Evolutionary conservation across 495 filamentous ascomycete genomes (phyloP).

Genomic region (Tuber microsphaerosporum): DNA sequence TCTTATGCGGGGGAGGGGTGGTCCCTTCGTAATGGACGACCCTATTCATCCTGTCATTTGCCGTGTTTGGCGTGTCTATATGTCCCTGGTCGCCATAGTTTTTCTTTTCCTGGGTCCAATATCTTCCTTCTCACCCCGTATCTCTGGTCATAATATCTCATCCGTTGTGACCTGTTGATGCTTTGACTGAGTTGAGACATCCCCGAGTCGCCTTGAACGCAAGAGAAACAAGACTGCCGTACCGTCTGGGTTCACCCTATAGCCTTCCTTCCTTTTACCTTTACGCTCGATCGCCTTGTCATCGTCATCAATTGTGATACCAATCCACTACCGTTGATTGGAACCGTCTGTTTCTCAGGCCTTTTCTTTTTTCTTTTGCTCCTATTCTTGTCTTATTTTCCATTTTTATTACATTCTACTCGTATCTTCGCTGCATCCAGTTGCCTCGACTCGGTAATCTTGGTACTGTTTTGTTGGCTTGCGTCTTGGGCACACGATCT

Average conservation of each 20-base stretch:
- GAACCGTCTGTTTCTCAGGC: constrained; percentile 11
- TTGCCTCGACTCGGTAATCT: constrained; percentile 33
- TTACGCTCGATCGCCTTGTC: not conserved
- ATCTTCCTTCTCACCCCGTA: not conserved
- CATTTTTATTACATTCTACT: constrained; percentile 5
- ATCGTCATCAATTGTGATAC: constrained; percentile 15
- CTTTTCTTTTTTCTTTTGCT: constrained; percentile 14
- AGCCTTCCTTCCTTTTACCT: not conserved
- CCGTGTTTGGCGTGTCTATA: not conserved
- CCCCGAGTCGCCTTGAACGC: constrained; percentile 3
- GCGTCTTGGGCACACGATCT: constrained; percentile 30
- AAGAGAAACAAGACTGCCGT: not conserved
- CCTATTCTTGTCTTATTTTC: constrained; percentile 19
- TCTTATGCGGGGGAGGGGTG: not conserved
- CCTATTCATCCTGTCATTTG: constrained; percentile 1
- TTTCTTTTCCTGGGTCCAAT: not conserved
- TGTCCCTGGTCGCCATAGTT: not conserved
- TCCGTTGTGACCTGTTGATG: not conserved
- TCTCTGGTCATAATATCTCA: not conserved
- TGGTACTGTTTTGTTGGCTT: constrained; percentile 17
- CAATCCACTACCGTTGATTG: constrained; percentile 10
- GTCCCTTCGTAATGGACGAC: not conserved
- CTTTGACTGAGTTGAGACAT: not conserved
- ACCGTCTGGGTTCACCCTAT: not conserved
- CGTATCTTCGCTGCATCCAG: constrained; percentile 17